These are phyloP conservation scores for Fomitiporia mediterranea DNA, from an alignment of 1,284 basidiomycete genomes.

Conservation along the genomic window DNA sequence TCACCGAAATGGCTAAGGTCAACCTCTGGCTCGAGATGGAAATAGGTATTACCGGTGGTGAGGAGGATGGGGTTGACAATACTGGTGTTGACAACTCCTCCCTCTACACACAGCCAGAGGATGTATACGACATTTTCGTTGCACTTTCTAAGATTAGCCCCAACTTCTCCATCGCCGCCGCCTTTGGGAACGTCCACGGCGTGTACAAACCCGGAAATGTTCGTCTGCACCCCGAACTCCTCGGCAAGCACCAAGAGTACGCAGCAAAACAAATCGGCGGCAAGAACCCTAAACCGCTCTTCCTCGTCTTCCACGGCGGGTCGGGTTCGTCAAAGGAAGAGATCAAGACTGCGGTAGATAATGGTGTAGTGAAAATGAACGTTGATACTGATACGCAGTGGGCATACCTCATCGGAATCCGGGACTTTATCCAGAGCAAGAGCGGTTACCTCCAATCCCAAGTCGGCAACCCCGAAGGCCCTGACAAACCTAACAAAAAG, in stretches of 20 bases:
- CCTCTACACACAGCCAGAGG: conserved; percentile 97
- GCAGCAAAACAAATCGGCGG: conserved; percentile 69
- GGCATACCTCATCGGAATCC: conserved; percentile 88
- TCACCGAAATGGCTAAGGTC: conserved; percentile 90
- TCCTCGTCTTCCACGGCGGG: conserved; percentile 99
- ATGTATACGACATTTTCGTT: conserved; percentile 89
- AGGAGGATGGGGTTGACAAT: conserved; percentile 99
- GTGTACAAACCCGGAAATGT: conserved; percentile 97
- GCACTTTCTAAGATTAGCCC: conserved; percentile 83
- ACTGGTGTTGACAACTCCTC: conserved; percentile 89
- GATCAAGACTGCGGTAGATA: conserved; percentile 86
- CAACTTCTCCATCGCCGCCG: conserved; percentile 96
- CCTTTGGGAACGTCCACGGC: conserved; percentile 96
- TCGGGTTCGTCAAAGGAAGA: conserved; percentile 97
- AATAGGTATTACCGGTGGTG: conserved; percentile 99
- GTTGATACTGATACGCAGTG: conserved; percentile 94
- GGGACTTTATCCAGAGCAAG: conserved; percentile 84
- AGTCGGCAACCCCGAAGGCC: conserved; percentile 91
- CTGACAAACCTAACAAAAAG: conserved; percentile 98
- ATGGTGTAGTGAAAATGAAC: conserved; percentile 98
- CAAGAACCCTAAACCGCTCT: conserved; percentile 78
- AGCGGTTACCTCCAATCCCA: conserved; percentile 83
- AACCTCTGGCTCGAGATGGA: conserved; percentile 99
- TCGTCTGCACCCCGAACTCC: conserved; percentile 85
- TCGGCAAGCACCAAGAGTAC: conserved; percentile 88